Evolutionary conservation across 2,329 filamentous ascomycete species (phyloP), one percentile per base, ranked within the genome.

Genomic region (Conoideocrella luteorostrata): DNA sequence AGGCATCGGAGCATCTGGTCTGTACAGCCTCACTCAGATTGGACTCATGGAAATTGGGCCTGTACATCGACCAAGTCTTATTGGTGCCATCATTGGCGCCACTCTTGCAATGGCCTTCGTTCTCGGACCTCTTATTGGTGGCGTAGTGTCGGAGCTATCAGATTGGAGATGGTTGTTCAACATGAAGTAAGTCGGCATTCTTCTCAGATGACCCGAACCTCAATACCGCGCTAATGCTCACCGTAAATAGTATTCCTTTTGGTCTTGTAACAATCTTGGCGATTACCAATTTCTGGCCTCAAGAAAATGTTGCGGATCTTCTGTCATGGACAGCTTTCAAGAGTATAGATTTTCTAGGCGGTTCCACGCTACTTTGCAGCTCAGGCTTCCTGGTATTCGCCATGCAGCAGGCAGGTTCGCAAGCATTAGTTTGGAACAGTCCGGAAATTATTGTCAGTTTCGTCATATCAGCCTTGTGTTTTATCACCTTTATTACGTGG

Each of bases 131-230:
- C 57, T 82, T 3, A 59, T 82, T 4, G 78, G 78, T 4, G 78
- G 78, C 2, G 62, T 70, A 3, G 73, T 82, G 18, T 71, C 75
- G 1, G 65, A 72, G n/a, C 60, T 67, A 2, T 68, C 69, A 15
- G 68, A 65, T 34, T 82, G 78, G 78, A 66, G 73, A 40, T 78
- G 76, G 66, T 67, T 82, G 30, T 82, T 82, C 56, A 75, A 75
- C 57, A 73, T 81, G 56, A 82, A 82, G 76, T 80, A 60, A 36
- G 70, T 51, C 7, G 13, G 4, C n/a, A 17, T 12, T 32, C 13
- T 29, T 15, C 3, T n/a, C n/a, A n/a, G n/a, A n/a, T n/a, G n/a
- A n/a, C n/a, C n/a, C n/a, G n/a, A n/a, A n/a, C n/a, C n/a, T n/a
- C n/a, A n/a, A n/a, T n/a, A n/a, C n/a, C n/a, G n/a, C n/a, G n/a